These are phyloP conservation scores for Clitoria ternatea DNA, from an alignment of 306 rosid genomes.

Conservation along the genomic window DNA sequence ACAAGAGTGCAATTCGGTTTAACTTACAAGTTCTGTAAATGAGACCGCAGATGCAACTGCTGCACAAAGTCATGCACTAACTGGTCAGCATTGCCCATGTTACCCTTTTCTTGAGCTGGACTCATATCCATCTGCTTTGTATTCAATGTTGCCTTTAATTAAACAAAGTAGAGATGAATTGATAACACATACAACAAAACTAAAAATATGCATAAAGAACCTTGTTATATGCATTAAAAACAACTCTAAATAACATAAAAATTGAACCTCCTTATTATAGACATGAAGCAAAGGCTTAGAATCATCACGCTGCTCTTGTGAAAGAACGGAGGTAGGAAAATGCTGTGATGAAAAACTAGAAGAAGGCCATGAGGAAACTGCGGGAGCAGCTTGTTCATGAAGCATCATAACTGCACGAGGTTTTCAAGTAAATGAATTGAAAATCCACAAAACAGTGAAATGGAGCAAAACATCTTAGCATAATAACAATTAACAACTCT, in stretches of 20 bases:
- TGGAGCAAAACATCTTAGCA: neutral
- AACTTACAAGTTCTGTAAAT: constrained; percentile 63
- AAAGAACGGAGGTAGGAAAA: constrained; percentile 66
- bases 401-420: constrained; percentile 49
- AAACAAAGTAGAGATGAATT: constrained; percentile 19
- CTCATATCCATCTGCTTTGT: constrained; percentile 43
- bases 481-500: neutral
- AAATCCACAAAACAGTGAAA: neutral
- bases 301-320: constrained; percentile 80
- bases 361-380: constrained; percentile 39
- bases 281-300: constrained; percentile 47
- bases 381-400: constrained; percentile 56
- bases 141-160: constrained; percentile 47
- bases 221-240: constrained; percentile 1
- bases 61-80: constrained; percentile 44
- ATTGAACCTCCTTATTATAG: constrained; percentile 61
- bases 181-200: constrained; percentile 13
- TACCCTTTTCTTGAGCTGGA: constrained; percentile 40
- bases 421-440: constrained; percentile 7
- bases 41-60: constrained; percentile 56
- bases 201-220: neutral
- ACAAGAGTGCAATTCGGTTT: constrained; percentile 13
- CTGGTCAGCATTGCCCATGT: constrained; percentile 29
- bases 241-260: constrained; percentile 4
- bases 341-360: constrained; percentile 46